Percentiles rank a stretch among this genome's conserved stretches.
Evolutionary conservation across 257 asterid species (phyloP).

Genomic region (Perilla frutescens): DNA sequence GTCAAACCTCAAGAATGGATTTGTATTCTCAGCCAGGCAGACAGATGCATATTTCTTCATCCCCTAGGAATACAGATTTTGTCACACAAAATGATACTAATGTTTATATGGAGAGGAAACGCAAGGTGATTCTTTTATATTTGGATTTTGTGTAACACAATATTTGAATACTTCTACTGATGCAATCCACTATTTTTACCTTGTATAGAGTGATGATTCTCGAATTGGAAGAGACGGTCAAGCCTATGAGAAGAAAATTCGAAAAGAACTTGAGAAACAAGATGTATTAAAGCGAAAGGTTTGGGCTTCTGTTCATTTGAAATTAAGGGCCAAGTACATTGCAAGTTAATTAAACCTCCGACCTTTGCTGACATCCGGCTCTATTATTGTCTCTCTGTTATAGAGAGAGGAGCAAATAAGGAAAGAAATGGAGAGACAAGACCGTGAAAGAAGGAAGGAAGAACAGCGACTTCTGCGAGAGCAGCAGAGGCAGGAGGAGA

Average conservation of each 20-base stretch:
- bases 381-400: slow-evolving; percentile 26
- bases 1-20: slow-evolving; percentile 54
- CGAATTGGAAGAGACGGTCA: slow-evolving; percentile 76
- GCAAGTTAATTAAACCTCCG: slow-evolving; percentile 11
- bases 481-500: slow-evolving; percentile 89
- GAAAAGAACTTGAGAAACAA: slow-evolving; percentile 89
- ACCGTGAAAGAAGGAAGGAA: slow-evolving; percentile 90
- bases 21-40: slow-evolving; percentile 41
- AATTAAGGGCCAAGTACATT: slow-evolving; percentile 10
- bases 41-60: slow-evolving; percentile 41
- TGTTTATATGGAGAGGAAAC: slow-evolving; percentile 52
- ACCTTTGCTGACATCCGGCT: slow-evolving; percentile 39
- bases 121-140: slow-evolving; percentile 61
- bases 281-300: slow-evolving; percentile 86
- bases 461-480: slow-evolving; percentile 82
- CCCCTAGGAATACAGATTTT: slow-evolving; percentile 47
- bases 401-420: slow-evolving; percentile 94
- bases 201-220: slow-evolving; percentile 69
- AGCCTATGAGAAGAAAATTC: slow-evolving; percentile 70
- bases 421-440: slow-evolving; percentile 94
- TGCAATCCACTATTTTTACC: slow-evolving; percentile 30
- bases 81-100: slow-evolving; percentile 39
- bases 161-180: neutral
- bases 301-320: slow-evolving; percentile 24
- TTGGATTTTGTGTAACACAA: slow-evolving; percentile 27